phyloP scores from a whole-genome alignment of 805 yeast genomes.

The Pichia gijzeniarum region DNA sequence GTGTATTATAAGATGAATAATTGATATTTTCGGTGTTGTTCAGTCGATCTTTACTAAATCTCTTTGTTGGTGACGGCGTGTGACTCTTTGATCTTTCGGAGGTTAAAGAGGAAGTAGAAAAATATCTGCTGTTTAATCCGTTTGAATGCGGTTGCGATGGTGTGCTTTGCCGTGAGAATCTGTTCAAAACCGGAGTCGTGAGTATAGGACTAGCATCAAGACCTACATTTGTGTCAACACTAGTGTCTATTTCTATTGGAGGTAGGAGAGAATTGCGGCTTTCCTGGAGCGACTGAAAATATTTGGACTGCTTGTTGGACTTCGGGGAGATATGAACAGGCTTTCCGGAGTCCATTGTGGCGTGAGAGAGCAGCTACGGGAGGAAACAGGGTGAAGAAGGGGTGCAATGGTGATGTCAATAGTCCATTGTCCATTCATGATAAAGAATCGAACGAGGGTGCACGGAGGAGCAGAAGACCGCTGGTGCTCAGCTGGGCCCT shows the following conservation, averaged over 20 bases:
- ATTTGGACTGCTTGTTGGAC: conserved; percentile 6
- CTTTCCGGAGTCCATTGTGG: neutral
- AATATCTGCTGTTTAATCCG: no score
- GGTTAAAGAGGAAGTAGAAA: neutral
- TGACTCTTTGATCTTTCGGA: neutral
- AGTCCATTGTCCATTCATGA: no score
- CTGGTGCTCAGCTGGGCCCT: no score
- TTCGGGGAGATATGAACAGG: neutral
- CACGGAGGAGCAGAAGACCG: no score
- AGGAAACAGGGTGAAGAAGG: no score
- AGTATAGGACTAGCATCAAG: no score
- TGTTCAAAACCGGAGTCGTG: neutral
- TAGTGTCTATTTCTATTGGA: no score
- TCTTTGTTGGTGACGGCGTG: conserved; percentile 1
- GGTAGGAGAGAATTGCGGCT: no score
- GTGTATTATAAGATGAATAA: neutral
- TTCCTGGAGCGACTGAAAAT: conserved; percentile 3
- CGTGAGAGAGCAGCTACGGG: no score
- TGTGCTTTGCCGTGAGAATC: neutral
- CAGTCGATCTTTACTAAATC: neutral
- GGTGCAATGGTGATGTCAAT: no score
- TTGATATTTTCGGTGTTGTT: conserved; percentile 2
- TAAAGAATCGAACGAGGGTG: no score
- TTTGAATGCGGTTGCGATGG: no score
- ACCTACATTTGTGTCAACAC: neutral